phyloP scores from a whole-genome alignment of 495 filamentous ascomycete species.

The Talaromyces thailandensis region DNA sequence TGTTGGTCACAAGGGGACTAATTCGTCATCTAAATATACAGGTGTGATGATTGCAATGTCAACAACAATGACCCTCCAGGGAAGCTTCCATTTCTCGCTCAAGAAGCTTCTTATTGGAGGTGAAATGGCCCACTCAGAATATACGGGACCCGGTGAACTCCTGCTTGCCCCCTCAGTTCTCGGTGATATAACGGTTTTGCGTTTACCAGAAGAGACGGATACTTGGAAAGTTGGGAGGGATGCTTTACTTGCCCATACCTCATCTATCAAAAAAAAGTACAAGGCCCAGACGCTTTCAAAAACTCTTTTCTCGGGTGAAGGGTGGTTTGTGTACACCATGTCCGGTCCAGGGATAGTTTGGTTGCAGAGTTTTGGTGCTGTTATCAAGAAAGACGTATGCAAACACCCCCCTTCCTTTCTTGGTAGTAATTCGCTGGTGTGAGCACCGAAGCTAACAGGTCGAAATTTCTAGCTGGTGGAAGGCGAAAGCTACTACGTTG shows the following conservation, averaged over 20 bases:
- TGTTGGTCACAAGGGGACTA: no score
- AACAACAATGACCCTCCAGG: conserved; percentile 72
- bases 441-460: conserved; percentile 5
- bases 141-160: conserved; percentile 85
- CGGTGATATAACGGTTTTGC: conserved; percentile 79
- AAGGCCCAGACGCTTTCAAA: conserved; percentile 84
- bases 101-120: conserved; percentile 80
- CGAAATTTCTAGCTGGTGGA: conserved; percentile 58
- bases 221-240: conserved; percentile 76
- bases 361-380: conserved; percentile 88
- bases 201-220: conserved; percentile 53
- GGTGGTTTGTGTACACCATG: conserved; percentile 85
- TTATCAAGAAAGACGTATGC: conserved; percentile 89
- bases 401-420: not conserved
- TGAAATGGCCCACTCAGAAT: conserved; percentile 71
- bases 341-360: conserved; percentile 71
- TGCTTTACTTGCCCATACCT: conserved; percentile 67
- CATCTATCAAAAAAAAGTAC: conserved; percentile 72
- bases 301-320: conserved; percentile 88
- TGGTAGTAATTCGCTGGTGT: no score
- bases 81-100: conserved; percentile 66
- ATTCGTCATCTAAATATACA: conserved; percentile 15
- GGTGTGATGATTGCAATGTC: conserved; percentile 95
- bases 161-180: conserved; percentile 71
- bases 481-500: conserved; percentile 80